These are phyloP conservation scores for Sporobolus alterniflorus DNA, from an alignment of 202 grass and related monocot genomes.

Conservation along the genomic window DNA sequence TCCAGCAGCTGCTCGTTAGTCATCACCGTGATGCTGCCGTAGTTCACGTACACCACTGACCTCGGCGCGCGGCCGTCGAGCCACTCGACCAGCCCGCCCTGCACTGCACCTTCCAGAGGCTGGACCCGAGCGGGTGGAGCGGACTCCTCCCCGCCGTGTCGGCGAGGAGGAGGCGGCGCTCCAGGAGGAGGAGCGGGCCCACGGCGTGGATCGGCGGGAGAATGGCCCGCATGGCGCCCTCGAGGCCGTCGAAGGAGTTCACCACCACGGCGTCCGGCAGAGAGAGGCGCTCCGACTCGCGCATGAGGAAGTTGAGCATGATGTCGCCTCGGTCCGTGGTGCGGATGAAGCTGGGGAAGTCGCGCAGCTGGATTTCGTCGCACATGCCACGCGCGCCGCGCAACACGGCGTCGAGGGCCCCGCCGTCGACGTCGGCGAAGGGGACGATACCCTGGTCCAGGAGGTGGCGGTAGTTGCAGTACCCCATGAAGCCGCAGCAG, in stretches of 20 bases:
- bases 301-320: constrained; percentile 20
- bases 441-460: constrained; percentile 23
- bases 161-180: constrained; percentile 11
- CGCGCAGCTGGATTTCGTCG: constrained; percentile 37
- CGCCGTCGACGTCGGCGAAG: neutral
- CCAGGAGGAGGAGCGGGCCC: constrained; percentile 10
- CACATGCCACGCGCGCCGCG: constrained; percentile 13
- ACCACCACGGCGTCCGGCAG: constrained; percentile 24
- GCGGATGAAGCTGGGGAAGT: constrained; percentile 44
- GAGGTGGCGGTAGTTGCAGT: constrained; percentile 23
- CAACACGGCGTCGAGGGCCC: constrained; percentile 7
- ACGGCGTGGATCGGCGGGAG: constrained; percentile 20
- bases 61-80: neutral
- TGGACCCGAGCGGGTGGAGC: neutral
- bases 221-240: constrained; percentile 12
- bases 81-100: neutral
- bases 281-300: neutral
- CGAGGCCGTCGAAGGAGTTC: constrained; percentile 42
- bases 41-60: constrained; percentile 41
- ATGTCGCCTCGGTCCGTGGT: constrained; percentile 28
- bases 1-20: constrained; percentile 36
- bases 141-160: constrained; percentile 15
- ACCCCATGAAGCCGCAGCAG: constrained; percentile 39
- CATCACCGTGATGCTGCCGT: constrained; percentile 45
- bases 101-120: neutral